Conservation (phyloP, 768 basidiomycete genomes). For the Xerocomellus chrysenteron region DNA sequence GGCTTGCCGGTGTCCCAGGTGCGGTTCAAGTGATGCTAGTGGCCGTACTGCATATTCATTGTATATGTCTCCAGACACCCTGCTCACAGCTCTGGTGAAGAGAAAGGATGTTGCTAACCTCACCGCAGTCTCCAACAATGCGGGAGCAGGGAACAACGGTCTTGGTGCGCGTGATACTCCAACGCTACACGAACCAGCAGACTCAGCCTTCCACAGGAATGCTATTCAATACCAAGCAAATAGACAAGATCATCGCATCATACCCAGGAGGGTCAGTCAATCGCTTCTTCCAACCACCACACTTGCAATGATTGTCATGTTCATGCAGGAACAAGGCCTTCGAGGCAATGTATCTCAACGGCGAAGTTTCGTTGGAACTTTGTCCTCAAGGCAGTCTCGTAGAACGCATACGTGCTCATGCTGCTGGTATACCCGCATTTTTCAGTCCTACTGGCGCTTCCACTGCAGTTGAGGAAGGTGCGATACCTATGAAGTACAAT, state of each 20-base stretch:
- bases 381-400: constrained; percentile 91
- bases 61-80: constrained; percentile 54
- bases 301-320: background rate
- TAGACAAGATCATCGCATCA: constrained; percentile 82
- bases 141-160: constrained; percentile 67
- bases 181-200: background rate
- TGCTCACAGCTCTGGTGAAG: constrained; percentile 73
- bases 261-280: constrained; percentile 77
- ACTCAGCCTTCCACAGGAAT: constrained; percentile 48
- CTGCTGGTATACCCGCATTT: constrained; percentile 92
- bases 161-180: constrained; percentile 47
- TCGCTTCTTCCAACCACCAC: background rate
- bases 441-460: constrained; percentile 88
- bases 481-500: constrained; percentile 78
- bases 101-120: constrained; percentile 72
- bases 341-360: constrained; percentile 76
- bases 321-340: constrained; percentile 79
- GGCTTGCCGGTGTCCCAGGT: constrained; percentile 88
- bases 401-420: constrained; percentile 85
- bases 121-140: constrained; percentile 88
- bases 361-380: constrained; percentile 80
- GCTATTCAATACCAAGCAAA: constrained; percentile 69
- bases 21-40: constrained; percentile 2
- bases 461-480: constrained; percentile 78
- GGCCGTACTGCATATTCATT: background rate